Conservation (phyloP, 2,329 filamentous ascomycete species). For the Penicillium corylophilum region DNA sequence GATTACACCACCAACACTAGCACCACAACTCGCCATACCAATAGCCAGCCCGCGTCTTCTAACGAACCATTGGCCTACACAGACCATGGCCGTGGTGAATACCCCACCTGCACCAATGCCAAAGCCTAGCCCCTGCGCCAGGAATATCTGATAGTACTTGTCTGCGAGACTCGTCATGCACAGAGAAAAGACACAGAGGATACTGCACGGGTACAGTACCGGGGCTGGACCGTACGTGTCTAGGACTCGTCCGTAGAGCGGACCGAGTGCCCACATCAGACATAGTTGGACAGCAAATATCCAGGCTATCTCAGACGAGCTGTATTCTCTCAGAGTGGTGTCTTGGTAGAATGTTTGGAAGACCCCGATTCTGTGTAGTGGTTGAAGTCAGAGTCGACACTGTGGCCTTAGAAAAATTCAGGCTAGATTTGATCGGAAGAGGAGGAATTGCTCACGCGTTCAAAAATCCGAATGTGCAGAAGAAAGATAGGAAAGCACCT, state of each 20-base stretch:
- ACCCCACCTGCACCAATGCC: constrained; percentile 18
- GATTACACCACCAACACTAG: constrained; percentile 22
- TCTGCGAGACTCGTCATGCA: constrained; percentile 15
- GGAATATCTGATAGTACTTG: constrained; percentile 18
- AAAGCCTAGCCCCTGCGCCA: constrained; percentile 15
- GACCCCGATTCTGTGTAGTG: constrained; percentile 35
- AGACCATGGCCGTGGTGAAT: constrained; percentile 14
- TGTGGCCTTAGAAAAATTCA: no score
- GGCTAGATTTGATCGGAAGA: no score
- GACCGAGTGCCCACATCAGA: constrained; percentile 35
- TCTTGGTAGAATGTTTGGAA: constrained; percentile 49
- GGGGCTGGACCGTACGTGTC: constrained; percentile 14
- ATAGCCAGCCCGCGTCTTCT: constrained; percentile 13
- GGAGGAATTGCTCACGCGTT: constrained; percentile 10
- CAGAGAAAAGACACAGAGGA: constrained; percentile 13
- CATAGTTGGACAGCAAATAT: constrained; percentile 48
- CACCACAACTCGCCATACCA: constrained; percentile 11
- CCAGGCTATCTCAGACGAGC: constrained; percentile 45
- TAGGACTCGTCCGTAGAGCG: constrained; percentile 17
- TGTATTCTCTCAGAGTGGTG: constrained; percentile 41
- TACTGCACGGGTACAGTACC: constrained; percentile 13
- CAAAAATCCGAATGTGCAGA: constrained; percentile 2
- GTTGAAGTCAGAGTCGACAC: background rate
- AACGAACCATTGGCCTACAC: constrained; percentile 20
- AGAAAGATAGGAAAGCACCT: constrained; percentile 29